Evolutionary conservation across 768 basidiomycete genomes (phyloP).

Genomic region (Suillus fuscotomentosus): DNA sequence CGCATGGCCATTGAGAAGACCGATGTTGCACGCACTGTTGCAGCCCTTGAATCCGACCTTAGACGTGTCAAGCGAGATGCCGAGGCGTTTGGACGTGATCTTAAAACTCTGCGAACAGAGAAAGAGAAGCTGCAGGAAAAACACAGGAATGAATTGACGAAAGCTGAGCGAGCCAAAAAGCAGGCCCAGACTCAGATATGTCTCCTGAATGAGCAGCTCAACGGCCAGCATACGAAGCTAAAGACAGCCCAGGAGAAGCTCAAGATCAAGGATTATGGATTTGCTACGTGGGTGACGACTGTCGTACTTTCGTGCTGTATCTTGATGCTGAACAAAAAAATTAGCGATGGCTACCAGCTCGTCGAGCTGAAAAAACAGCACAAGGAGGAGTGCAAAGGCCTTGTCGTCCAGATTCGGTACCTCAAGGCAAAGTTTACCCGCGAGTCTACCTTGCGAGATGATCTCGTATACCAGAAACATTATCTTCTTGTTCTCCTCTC

Average conservation of each 20-base stretch:
- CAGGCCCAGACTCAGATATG: constrained; percentile 66
- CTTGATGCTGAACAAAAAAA: constrained; percentile 4
- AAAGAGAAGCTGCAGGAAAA: constrained; percentile 60
- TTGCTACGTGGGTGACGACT: constrained; percentile 49
- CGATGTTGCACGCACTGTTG: constrained; percentile 66
- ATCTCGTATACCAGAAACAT: constrained; percentile 82
- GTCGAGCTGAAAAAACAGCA: constrained; percentile 61
- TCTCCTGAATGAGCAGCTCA: constrained; percentile 64
- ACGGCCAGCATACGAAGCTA: constrained; percentile 42
- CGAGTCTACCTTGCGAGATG: constrained; percentile 76
- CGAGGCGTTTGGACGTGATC: constrained; percentile 73
- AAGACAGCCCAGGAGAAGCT: constrained; percentile 45
- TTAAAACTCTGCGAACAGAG: constrained; percentile 64
- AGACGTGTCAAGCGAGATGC: constrained; percentile 76
- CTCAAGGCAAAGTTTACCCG: constrained; percentile 89
- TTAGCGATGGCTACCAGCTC: constrained; percentile 55
- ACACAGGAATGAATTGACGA: constrained; percentile 54
- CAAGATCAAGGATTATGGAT: constrained; percentile 55
- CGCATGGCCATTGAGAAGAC: constrained; percentile 60
- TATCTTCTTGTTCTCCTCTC: constrained; percentile 78
- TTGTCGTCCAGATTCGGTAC: constrained; percentile 88
- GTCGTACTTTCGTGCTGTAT: neutral
- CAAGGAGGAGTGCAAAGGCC: constrained; percentile 85
- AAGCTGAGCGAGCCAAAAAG: constrained; percentile 62
- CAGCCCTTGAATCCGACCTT: constrained; percentile 69